Evolutionary conservation across 441 rosid species (phyloP), one percentile per base, ranked within the genome.

Genomic region (Bruguiera hainesii): DNA sequence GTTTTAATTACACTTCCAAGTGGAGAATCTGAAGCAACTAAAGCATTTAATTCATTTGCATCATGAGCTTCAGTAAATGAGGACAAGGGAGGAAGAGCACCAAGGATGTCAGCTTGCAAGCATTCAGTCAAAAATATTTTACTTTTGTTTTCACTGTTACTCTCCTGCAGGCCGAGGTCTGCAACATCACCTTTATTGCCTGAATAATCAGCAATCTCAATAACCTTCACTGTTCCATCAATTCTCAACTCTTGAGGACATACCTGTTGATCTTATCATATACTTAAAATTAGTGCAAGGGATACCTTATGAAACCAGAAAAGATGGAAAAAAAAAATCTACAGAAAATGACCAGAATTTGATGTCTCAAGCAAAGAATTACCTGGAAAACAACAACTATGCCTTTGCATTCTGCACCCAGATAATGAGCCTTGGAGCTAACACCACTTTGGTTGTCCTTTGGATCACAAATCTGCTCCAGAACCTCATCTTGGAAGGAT

Each of bases 321-420:
- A 71, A 58, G 21, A 64, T 18, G 13, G 26, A 26, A 26, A 20
- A 65, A 35, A 75, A 35, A 15, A 68, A 31, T 66, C 26, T 66
- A 66, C 28, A 76, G 11, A 75, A 67, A 42, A 71, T 5, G 28
- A 65, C 46, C 20, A 63, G 69, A 23, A 70, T 68, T 53, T 56
- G 66, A 73, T 30, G 46, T 64, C 61, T 63, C 61, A 69, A 72
- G 67, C 67, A 70, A 68, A 70, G 71, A 68, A 79, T 81, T 82
- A 96, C 99, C 99, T 89, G 89, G 74, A 96, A 73, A 73, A 69
- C 68, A 79, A 90, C 81, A 66, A 74, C 72, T 50, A 88, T 78
- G 65, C 80, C 81, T 72, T 78, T 76, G 82, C 90, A 85, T 75
- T 93, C 91, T 33, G 84, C 89, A 74, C 79, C 94, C 79, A 91